These are phyloP conservation scores for Pilaira anomala DNA, from an alignment of 192 early-diverging fungal species.

Conservation along the genomic window DNA sequence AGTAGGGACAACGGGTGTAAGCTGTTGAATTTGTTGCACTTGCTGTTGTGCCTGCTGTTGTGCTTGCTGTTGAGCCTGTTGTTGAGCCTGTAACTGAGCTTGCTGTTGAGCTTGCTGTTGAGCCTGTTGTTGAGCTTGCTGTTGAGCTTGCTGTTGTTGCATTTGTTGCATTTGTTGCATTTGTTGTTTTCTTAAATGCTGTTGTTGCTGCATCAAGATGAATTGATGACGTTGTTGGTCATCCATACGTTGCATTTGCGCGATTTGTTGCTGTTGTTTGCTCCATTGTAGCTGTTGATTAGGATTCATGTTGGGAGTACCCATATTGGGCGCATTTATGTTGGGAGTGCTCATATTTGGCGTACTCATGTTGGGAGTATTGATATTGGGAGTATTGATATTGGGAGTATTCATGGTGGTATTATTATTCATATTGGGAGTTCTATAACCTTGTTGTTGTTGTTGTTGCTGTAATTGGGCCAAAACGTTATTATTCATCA, in stretches of 20 bases:
- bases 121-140: constrained; percentile 14
- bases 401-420: no score
- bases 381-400: no score
- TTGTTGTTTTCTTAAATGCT: neutral
- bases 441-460: neutral
- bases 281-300: no score
- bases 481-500: neutral
- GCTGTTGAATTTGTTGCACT: constrained; percentile 1
- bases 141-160: no score
- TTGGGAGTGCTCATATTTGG: no score
- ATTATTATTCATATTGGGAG: neutral
- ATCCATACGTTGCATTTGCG: constrained; percentile 20
- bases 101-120: constrained; percentile 9
- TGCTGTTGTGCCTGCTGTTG: constrained; percentile 6
- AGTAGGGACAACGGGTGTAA: neutral
- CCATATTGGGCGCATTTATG: no score
- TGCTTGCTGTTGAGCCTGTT: constrained; percentile 10
- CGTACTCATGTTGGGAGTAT: no score
- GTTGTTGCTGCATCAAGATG: constrained; percentile 27
- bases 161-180: neutral
- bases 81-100: constrained; percentile 10
- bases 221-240: constrained; percentile 18
- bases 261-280: neutral
- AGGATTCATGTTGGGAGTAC: no score
- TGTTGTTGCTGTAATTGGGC: constrained; percentile 4